Evolutionary conservation across 139 green algal species (phyloP), one percentile per base, ranked within the genome.

Genomic region (Coelastrella sp.): DNA sequence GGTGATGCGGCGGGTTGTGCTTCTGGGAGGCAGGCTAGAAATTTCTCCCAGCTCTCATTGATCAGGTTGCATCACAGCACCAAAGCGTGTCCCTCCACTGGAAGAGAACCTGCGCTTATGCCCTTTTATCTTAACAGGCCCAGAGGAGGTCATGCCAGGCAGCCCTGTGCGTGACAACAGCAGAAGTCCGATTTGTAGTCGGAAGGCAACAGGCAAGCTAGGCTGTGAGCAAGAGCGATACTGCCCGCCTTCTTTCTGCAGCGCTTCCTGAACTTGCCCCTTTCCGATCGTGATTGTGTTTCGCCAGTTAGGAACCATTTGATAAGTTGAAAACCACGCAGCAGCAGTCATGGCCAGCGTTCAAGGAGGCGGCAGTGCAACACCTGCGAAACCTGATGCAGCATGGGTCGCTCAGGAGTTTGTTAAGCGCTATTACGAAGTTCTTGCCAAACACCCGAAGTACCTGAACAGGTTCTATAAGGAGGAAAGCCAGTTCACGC

Each of bases 401-500:
- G 41, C 27, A 60, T 75, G 62, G 93, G 95, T 98, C 9, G 95
- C 90, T 23, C 92, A 93, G 30, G 89, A 96, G 78, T 98, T 98
- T 71, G 90, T 96, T 7, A 87, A 86, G 6, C 95, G 98, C 69
- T 98, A 94, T 68, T 98, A 98, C 76, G 92, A 91, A 1, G 92
- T 98, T 11, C 76, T 98, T 51, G 87, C 91, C 13, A 91, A 92
- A 32, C 86, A 86, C 3, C 93, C 96, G 2, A 84, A 91, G 68
- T 88, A 93, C 53, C 67, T 97, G 69, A 88, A 97, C 86, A 89
- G 92, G 4, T 98, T 98, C 79, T 98, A 98, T 86, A 95, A 91
- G 41, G 93, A 98, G 74, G 80, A 84, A 68, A 91, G 88, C 68
- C 83, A 73, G 34, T 94, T 91, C 53, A 95, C 67, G 5, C 82